Percentiles rank a stretch among this genome's conserved stretches.
Evolutionary conservation across 768 basidiomycete genomes (phyloP).

Genomic region (Holtermannia corniformis): DNA sequence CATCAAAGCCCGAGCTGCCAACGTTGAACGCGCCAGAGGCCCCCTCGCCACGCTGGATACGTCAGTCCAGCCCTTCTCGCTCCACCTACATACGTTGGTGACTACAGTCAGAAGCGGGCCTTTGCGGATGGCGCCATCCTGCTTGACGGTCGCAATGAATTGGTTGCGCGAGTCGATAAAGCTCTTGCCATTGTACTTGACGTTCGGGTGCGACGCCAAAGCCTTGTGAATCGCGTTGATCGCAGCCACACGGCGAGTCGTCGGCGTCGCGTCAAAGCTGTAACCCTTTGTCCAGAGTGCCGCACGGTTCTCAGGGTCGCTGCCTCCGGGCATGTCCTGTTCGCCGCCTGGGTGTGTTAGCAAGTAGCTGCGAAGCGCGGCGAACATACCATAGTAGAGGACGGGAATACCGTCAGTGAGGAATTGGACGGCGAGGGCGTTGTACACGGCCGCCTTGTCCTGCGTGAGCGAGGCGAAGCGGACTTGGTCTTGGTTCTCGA

Average conservation of each 20-base stretch:
- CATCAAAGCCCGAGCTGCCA: slow-evolving; percentile 8
- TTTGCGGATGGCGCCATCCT: slow-evolving; percentile 20
- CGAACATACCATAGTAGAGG: slow-evolving; percentile 30
- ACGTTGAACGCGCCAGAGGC: slow-evolving; percentile 16
- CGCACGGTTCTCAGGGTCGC: slow-evolving; percentile 16
- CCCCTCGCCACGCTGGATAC: slow-evolving; percentile 14
- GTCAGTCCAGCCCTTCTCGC: slow-evolving; percentile 1
- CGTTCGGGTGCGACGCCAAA: slow-evolving; percentile 1
- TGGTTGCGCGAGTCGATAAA: slow-evolving; percentile 12
- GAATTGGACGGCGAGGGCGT: slow-evolving; percentile 23
- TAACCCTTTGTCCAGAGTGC: slow-evolving; percentile 26
- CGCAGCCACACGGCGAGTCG: slow-evolving; percentile 14
- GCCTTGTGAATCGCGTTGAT: slow-evolving; percentile 20
- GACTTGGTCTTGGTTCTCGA: slow-evolving; percentile 33
- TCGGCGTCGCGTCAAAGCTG: slow-evolving; percentile 16
- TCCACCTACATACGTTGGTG: slow-evolving; percentile 18
- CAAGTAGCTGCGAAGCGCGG: slow-evolving; percentile 17
- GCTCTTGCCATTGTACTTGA: slow-evolving; percentile 5
- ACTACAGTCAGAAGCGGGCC: slow-evolving; percentile 19
- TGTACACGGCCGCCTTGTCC: slow-evolving; percentile 18
- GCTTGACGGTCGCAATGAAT: slow-evolving; percentile 1
- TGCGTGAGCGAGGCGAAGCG: slow-evolving; percentile 21
- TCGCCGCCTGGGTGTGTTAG: neutral
- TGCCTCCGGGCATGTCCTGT: neutral
- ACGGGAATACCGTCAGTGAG: slow-evolving; percentile 26